phyloP scores from a whole-genome alignment of 2,329 filamentous ascomycete genomes.

The Elsinoe australis region DNA sequence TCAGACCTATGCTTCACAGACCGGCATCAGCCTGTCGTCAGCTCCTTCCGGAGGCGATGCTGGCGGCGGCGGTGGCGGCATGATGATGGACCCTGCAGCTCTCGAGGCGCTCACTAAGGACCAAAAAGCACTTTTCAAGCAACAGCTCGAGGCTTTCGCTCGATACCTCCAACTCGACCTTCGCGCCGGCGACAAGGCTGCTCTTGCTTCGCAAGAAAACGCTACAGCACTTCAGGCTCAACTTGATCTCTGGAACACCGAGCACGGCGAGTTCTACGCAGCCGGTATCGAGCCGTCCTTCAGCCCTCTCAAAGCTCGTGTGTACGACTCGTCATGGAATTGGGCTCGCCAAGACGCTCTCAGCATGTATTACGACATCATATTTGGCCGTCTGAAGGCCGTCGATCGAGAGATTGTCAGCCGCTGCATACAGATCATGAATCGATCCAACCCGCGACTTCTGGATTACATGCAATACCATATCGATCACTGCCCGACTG shows the following conservation, averaged over 20 bases:
- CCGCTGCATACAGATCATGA: conserved; percentile 98
- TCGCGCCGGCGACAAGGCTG: conserved; percentile 90
- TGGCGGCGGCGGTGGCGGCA: conserved; percentile 66
- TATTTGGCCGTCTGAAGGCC: conserved; percentile 86
- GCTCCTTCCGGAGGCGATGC: conserved; percentile 63
- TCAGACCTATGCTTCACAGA: conserved; percentile 79
- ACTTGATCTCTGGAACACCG: conserved; percentile 86
- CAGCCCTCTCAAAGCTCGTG: conserved; percentile 83
- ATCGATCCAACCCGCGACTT: conserved; percentile 89
- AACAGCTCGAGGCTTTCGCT: conserved; percentile 90
- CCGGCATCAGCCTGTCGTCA: conserved; percentile 75
- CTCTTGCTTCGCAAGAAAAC: conserved; percentile 74
- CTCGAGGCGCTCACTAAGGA: conserved; percentile 97
- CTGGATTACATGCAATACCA: conserved; percentile 99
- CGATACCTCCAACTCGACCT: conserved; percentile 97
- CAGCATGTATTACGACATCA: conserved; percentile 98
- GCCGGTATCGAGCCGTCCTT: conserved; percentile 91
- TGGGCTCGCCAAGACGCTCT: conserved; percentile 97
- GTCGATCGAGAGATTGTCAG: conserved; percentile 98
- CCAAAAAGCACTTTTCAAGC: conserved; percentile 92
- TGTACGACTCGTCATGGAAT: conserved; percentile 98
- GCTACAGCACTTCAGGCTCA: conserved; percentile 84
- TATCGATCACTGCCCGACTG: conserved; percentile 95
- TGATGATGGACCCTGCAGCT: conserved; percentile 99
- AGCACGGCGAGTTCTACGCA: conserved; percentile 96